These are phyloP conservation scores for Lactarius hengduanensis DNA, from an alignment of 768 basidiomycete species.

Conservation along the genomic window DNA sequence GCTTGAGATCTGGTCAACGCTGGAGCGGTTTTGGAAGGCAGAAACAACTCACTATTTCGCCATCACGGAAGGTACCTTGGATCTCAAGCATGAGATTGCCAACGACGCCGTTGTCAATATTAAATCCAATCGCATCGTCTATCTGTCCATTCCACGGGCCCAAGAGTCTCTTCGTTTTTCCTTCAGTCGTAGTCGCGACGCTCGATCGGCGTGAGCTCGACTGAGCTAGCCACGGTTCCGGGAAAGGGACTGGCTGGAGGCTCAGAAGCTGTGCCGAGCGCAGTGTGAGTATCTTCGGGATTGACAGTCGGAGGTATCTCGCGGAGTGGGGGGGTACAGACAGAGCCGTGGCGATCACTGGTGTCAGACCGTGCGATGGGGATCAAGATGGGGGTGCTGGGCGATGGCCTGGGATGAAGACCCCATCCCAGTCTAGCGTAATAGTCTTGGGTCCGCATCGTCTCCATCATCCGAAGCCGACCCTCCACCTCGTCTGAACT, in stretches of 20 bases:
- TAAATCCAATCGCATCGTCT: slow-evolving; percentile 55
- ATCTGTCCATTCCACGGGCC: slow-evolving; percentile 39
- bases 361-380: slow-evolving; percentile 7
- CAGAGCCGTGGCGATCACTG: slow-evolving; percentile 22
- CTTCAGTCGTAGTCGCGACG: slow-evolving; percentile 16
- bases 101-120: slow-evolving; percentile 73
- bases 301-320: slow-evolving; percentile 33
- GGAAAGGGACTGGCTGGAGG: slow-evolving; percentile 36
- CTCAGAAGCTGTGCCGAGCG: slow-evolving; percentile 31
- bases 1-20: slow-evolving; percentile 42
- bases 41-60: slow-evolving; percentile 69
- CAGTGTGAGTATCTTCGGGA: slow-evolving; percentile 39
- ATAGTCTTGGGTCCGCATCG: slow-evolving; percentile 31
- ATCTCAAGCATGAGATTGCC: slow-evolving; percentile 97
- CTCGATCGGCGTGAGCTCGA: slow-evolving; percentile 25
- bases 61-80: slow-evolving; percentile 73
- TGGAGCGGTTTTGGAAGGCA: neutral
- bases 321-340: slow-evolving; percentile 32
- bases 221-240: slow-evolving; percentile 27
- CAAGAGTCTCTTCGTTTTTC: slow-evolving; percentile 40
- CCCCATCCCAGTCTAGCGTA: neutral
- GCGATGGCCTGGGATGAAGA: neutral
- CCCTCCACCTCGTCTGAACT: slow-evolving; percentile 50
- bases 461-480: slow-evolving; percentile 35
- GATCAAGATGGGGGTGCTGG: neutral